These are phyloP conservation scores for Eimeria falciformis DNA, from an alignment of 169 alveolate species.

Conservation along the genomic window DNA sequence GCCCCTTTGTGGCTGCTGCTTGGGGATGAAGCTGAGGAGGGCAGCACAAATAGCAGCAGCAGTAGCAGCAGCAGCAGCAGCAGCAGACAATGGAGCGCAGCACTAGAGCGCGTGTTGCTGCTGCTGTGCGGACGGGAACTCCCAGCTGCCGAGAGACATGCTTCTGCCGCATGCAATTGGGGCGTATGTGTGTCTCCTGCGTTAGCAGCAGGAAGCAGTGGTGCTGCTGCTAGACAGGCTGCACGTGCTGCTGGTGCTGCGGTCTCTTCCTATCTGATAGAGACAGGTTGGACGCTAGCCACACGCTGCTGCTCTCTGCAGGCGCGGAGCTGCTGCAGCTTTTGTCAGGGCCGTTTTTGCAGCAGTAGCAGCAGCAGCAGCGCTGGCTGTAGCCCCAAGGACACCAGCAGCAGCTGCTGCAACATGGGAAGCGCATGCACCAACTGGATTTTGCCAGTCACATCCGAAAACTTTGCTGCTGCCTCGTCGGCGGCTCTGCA, in stretches of 20 bases:
- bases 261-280: constrained; percentile 7
- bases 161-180: too few relatives aligned
- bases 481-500: constrained; percentile 15
- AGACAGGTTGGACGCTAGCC: constrained; percentile 48
- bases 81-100: constrained; percentile 25
- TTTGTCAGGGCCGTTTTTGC: too few relatives aligned
- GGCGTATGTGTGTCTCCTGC: too few relatives aligned
- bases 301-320: constrained; percentile 42
- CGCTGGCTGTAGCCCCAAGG: background rate
- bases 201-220: background rate
- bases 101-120: constrained; percentile 30
- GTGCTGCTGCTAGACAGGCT: background rate
- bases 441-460: constrained; percentile 25
- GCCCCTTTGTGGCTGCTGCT: constrained; percentile 28
- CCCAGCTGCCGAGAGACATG: too few relatives aligned
- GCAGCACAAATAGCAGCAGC: constrained; percentile 13
- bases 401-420: background rate
- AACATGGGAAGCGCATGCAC: constrained; percentile 55
- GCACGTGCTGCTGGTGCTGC: constrained; percentile 5
- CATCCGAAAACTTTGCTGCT: constrained; percentile 47
- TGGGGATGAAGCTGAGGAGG: background rate
- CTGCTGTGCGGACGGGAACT: constrained; percentile 28
- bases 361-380: constrained; percentile 22
- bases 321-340: background rate
- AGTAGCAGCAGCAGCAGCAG: constrained; percentile 23